Base-by-base conservation (phyloP, 2,329 filamentous ascomycete species). In the Fusarium sp. region DNA sequence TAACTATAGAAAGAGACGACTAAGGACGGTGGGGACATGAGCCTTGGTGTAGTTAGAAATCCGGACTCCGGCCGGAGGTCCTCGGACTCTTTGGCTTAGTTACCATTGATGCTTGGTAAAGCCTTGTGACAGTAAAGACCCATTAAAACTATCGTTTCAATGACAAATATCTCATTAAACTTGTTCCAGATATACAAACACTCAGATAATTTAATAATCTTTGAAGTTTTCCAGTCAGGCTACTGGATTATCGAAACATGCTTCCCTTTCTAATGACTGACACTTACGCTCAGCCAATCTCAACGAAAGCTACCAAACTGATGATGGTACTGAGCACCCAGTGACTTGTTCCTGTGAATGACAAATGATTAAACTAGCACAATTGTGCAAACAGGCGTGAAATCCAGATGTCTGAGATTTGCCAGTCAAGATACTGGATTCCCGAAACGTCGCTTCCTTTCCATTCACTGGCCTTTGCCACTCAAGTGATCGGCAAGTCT, bases 401-500 rank as follows among this genome's bases (percentile, higher is more conserved):
- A 35, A 35, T 13, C 13, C 5, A 18, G 21, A 20, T 9, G 13
- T 24, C 10, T 42, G 1, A 5, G 6, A 29, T 3, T 39, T 39
- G n/a, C 1, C 0, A 28, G 4, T 6, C 3, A 50, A 12, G 3
- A 4, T 3, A 8, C 5, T 23, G 9, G 29, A 1, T 8, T 6
- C 4, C 12, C 0, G 1, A 8, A 23, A 12, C 2, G 10, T 9
- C 11, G 0, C 6, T 28, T 31, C 29, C 18, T 16, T 20, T 1
- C 5, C 1, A 3, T 11, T 43, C 12, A 59, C 8, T 57, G 18
- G 13, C 12, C 18, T 7, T 31, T 24, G 1, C 49, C 15, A 3
- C 43, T 38, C 15, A 70, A 21, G 23, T 70, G 57, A 24, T 70
- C 66, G 3, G 56, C 63, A 3, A 70, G 31, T 1, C 68, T 53